Base-by-base conservation (phyloP, 169 alveolate species). In the Eimeria maxima region DNA sequence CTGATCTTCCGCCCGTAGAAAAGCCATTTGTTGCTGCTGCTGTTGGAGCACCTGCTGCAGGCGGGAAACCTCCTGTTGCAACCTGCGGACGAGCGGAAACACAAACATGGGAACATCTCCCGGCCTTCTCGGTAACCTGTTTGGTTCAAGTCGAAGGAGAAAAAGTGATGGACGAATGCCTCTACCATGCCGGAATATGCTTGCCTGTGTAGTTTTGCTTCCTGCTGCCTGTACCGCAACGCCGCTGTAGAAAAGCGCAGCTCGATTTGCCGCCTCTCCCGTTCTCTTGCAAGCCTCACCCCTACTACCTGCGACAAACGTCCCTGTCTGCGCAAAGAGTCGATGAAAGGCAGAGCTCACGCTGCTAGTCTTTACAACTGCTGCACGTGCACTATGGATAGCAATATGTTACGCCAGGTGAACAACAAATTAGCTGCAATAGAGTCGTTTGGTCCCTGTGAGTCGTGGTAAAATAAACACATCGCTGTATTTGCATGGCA, bases 121-220 rank as follows among this genome's bases (percentile, higher is more conserved):
- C 53, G 2, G 60, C 63, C 0, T 29, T 27, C 60, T 57, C 63
- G 10, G 47, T 33, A 47, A 44, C 0, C 63, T 44, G 8, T 5
- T 16, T 24, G 24, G 81, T 11, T 0, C 2, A 33, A 33, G 38
- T 1, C 38, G 38, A 33, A 33, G 38, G 38, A 33, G 2, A 33
- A 33, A 33, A 33, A 33, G 38, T 33, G 38, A 1, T 33, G 38
- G 38, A 1, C 38, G 38, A 33, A 33, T 33, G 38, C 1, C 38
- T 33, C 38, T 33, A 33, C 1, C 8, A 38, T 18, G 2, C 27
- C 65, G 38, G 33, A 18, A 42, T 10, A 20, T 0, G 80, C 93
- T 84, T 38, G 80, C 93, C 80, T 84, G 42, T 42, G 93, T 33
- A 84, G 93, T 38, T 69, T 33, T 22, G 57, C 93, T 38, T 84